These are phyloP conservation scores for Fusarium abutilonis DNA, from an alignment of 2,329 filamentous ascomycete genomes.

Conservation along the genomic window DNA sequence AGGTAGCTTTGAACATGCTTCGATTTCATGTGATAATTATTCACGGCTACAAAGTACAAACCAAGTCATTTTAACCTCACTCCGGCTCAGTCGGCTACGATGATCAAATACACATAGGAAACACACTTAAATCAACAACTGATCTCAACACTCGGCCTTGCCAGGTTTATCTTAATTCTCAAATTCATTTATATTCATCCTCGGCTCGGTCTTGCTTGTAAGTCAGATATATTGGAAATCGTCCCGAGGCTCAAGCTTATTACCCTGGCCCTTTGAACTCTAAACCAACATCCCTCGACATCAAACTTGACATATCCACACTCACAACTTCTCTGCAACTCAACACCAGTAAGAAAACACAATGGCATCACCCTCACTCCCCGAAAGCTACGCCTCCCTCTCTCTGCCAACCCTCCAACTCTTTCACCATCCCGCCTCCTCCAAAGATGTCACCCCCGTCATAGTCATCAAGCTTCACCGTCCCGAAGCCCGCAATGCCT, in stretches of 20 bases:
- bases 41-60: not conserved
- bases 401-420: slow-evolving; percentile 57
- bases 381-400: slow-evolving; percentile 54
- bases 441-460: slow-evolving; percentile 66
- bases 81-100: no score
- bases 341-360: not conserved
- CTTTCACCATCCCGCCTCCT: slow-evolving; percentile 60
- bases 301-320: not conserved
- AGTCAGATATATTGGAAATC: slow-evolving; percentile 11
- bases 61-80: not conserved
- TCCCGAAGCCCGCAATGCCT: slow-evolving; percentile 73
- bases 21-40: slow-evolving; percentile 22
- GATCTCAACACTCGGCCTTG: no score
- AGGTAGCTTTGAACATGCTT: not conserved
- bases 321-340: not conserved
- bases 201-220: slow-evolving; percentile 31
- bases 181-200: not conserved
- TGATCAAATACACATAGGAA: not conserved
- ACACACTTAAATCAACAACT: no score
- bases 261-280: slow-evolving; percentile 17
- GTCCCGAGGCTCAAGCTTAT: slow-evolving; percentile 19
- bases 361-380: slow-evolving; percentile 43
- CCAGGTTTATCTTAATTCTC: not conserved
- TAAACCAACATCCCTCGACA: slow-evolving; percentile 13
- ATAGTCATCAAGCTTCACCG: slow-evolving; percentile 71